Base-by-base conservation (phyloP, 768 basidiomycete genomes). In the Boletus coccyginus region DNA sequence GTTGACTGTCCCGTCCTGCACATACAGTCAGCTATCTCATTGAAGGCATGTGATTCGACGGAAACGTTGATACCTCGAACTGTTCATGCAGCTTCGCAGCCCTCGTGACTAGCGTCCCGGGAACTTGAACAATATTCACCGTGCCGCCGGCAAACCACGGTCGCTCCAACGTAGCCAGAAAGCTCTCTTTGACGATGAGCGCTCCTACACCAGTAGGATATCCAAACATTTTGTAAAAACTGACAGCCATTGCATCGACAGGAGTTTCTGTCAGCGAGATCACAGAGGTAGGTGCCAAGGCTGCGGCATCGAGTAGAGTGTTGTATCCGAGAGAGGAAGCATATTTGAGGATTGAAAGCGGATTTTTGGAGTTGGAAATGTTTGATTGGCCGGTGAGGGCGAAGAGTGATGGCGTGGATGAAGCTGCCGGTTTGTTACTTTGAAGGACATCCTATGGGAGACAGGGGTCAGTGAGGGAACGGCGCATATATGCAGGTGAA, bases 191-290 rank as follows among this genome's bases (percentile, higher is more conserved):
- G 43, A 88, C 85, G 31, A 94, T 70, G 6, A 94, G 76, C 13
- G 90, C 90, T 36, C 92, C 91, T 42, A 92, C 82, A 9, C 91
- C 91, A 0, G 90, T 92, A 12, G 91, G 91, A 62, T 85, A 93
- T 35, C 91, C 91, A 60, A 92, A 90, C 87, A 93, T 92, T 63
- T 94, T 94, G 73, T 94, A 94, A 64, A 93, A 92, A 43, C 87
- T 90, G 51, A 94, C 66, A 0, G 85, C 90, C 80, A 92, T 84
- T 1, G 90, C 91, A 69, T 94, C 92, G 12, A 91, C 86, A 5
- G 85, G 82, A 32, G 77, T 78, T 50, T 86, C 81, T 1, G 79
- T 70, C 14, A 94, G 75, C 13, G 87, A 87, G 52, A 93, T 79
- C 17, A 75, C 65, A 9, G 89, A 83, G 2, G 88, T 86, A 11